Evolutionary conservation across 768 basidiomycete genomes (phyloP).

Genomic region (Macrolepiota albuminosa): DNA sequence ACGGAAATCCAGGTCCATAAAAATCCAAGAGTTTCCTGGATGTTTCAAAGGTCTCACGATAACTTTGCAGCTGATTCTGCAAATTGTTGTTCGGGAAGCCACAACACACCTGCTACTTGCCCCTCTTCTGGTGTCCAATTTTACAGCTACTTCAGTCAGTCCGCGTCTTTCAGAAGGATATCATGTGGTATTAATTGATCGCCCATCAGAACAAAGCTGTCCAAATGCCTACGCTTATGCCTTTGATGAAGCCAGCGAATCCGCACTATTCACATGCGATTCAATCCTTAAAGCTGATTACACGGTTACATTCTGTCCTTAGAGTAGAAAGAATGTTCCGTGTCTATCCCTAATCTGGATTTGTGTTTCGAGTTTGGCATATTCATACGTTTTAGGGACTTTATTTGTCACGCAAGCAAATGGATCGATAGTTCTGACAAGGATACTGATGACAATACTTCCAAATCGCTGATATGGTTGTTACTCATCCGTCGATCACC

Average conservation of each 20-base stretch:
- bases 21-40: neutral
- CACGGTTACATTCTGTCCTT: neutral
- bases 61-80: constrained; percentile 22
- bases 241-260: neutral
- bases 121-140: constrained; percentile 26
- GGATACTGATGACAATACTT: neutral
- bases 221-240: neutral
- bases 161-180: neutral
- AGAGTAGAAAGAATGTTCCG: neutral
- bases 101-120: constrained; percentile 29
- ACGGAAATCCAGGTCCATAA: constrained; percentile 20
- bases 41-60: neutral
- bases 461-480: neutral
- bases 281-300: neutral
- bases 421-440: neutral
- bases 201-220: neutral
- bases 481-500: neutral
- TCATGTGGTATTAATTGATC: neutral
- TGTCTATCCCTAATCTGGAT: neutral
- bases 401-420: neutral
- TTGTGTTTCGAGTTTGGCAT: neutral
- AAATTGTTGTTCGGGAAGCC: constrained; percentile 31
- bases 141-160: constrained; percentile 21
- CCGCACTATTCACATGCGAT: neutral
- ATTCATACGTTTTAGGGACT: neutral